Conservation (phyloP, 164 flowering plant species). For the Macadamia integrifolia region DNA sequence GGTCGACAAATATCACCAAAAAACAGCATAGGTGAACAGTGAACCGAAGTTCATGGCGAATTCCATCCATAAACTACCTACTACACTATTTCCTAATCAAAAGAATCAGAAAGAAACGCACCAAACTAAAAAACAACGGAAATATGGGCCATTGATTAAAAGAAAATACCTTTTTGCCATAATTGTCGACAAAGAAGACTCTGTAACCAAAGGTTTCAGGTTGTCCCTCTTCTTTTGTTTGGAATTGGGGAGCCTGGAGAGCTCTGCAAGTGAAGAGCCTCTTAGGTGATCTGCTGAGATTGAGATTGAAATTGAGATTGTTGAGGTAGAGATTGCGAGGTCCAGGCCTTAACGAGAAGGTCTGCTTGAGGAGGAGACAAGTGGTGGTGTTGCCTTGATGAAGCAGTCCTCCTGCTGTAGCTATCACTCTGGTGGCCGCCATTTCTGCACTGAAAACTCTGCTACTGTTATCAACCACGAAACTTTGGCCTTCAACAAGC, state of each 20-base stretch:
- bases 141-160: neutral
- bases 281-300: slow-evolving; percentile 10
- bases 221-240: slow-evolving; percentile 67
- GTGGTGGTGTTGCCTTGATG: slow-evolving; percentile 16
- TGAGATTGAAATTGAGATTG: slow-evolving; percentile 8
- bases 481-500: neutral
- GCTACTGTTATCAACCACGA: neutral
- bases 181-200: slow-evolving; percentile 62
- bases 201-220: slow-evolving; percentile 84
- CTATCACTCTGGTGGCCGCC: slow-evolving; percentile 42
- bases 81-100: neutral
- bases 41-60: neutral
- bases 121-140: neutral
- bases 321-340: neutral
- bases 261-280: slow-evolving; percentile 55
- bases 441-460: slow-evolving; percentile 11
- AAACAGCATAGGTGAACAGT: too few relatives aligned
- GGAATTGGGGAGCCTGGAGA: slow-evolving; percentile 53
- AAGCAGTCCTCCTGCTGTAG: slow-evolving; percentile 18
- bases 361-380: slow-evolving; percentile 23
- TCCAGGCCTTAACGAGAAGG: slow-evolving; percentile 7
- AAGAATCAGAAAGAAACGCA: neutral
- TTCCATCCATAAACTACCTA: too few relatives aligned
- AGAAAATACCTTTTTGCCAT: slow-evolving; percentile 68
- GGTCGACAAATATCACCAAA: neutral